Percentiles rank a stretch among this genome's conserved stretches.
Evolutionary conservation across 1,139 yeast genomes (phyloP).

Genomic region (Scheffersomyces segobiensis): DNA sequence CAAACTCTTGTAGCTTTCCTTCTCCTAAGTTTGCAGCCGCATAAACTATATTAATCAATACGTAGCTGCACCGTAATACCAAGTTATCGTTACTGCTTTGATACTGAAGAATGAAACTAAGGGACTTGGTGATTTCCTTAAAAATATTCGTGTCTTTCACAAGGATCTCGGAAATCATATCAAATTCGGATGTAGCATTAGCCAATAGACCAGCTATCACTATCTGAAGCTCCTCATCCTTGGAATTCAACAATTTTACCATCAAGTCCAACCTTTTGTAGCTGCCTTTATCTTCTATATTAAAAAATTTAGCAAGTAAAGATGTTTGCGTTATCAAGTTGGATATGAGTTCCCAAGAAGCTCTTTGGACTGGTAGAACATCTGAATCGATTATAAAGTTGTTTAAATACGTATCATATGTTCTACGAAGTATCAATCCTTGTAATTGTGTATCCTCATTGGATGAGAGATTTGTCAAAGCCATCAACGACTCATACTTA

Average conservation of each 20-base stretch:
- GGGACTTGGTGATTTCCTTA: constrained; percentile 21
- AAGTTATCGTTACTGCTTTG: constrained; percentile 34
- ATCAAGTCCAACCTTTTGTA: constrained; percentile 35
- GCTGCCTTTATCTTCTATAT: constrained; percentile 31
- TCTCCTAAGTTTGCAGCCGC: constrained; percentile 16
- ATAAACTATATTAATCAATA: constrained; percentile 32
- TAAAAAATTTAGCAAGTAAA: constrained; percentile 52
- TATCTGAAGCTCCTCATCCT: constrained; percentile 37
- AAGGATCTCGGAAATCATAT: constrained; percentile 40
- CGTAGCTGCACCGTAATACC: constrained; percentile 34
- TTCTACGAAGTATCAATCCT: constrained; percentile 31
- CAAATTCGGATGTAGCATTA: constrained; percentile 50
- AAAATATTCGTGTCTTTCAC: constrained; percentile 23
- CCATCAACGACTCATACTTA: constrained; percentile 44
- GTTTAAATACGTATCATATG: constrained; percentile 34
- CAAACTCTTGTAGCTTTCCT: constrained; percentile 9
- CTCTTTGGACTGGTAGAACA: constrained; percentile 37
- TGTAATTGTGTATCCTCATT: constrained; percentile 24
- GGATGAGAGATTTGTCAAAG: constrained; percentile 50
- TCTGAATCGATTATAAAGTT: constrained; percentile 43
- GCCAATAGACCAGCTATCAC: constrained; percentile 49
- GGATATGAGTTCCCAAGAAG: constrained; percentile 49
- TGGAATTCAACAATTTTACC: constrained; percentile 41
- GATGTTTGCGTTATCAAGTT: constrained; percentile 47
- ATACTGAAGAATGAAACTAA: constrained; percentile 24